Evolutionary conservation across 1,284 basidiomycete species (phyloP).

Genomic region (Fomes fomentarius): DNA sequence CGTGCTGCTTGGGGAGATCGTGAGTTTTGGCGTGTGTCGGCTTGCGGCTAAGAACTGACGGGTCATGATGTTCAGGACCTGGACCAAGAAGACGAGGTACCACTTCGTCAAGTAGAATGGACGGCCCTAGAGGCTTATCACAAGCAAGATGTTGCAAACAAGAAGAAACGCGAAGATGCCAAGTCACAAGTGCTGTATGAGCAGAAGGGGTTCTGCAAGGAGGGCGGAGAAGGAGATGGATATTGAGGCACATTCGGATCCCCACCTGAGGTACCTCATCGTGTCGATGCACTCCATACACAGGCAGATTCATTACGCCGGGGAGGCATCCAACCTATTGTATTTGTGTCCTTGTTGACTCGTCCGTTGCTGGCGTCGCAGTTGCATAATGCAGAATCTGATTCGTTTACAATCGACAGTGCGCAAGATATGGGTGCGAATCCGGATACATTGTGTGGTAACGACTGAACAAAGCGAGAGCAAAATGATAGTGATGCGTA

Average conservation of each 20-base stretch:
- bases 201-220: slow-evolving; percentile 82
- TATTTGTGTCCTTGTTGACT: slow-evolving; percentile 23
- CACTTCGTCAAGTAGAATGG: slow-evolving; percentile 77
- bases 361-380: slow-evolving; percentile 13
- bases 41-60: neutral
- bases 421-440: neutral
- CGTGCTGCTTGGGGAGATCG: slow-evolving; percentile 95
- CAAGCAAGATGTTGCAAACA: slow-evolving; percentile 67
- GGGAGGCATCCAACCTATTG: slow-evolving; percentile 24
- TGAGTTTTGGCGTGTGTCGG: slow-evolving; percentile 46
- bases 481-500: neutral
- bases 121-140: slow-evolving; percentile 72
- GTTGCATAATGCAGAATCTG: slow-evolving; percentile 15
- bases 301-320: slow-evolving; percentile 46
- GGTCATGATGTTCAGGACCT: slow-evolving; percentile 69
- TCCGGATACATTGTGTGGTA: neutral
- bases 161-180: slow-evolving; percentile 70
- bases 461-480: slow-evolving; percentile 1
- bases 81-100: slow-evolving; percentile 89
- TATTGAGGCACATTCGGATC: slow-evolving; percentile 51
- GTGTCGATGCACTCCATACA: slow-evolving; percentile 21
- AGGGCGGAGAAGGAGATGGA: slow-evolving; percentile 90
- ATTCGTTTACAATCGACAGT: neutral
- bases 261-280: neutral
- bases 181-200: slow-evolving; percentile 80